Conservation (phyloP, 768 basidiomycete species). For the Rubroboletus satanas region DNA sequence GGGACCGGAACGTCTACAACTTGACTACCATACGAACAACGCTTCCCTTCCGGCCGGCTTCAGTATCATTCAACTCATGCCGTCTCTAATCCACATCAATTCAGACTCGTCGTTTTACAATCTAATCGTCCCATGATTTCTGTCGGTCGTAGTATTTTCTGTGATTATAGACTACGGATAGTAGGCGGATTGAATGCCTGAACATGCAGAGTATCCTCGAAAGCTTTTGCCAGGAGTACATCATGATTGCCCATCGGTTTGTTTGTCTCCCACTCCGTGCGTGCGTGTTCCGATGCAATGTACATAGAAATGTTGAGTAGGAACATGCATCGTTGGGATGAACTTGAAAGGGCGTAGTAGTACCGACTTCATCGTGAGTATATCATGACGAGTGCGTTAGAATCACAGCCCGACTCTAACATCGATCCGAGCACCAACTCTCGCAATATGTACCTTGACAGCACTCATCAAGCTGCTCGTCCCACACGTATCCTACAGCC, state of each 20-base stretch:
- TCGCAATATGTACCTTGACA: background rate
- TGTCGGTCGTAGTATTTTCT: too few relatives aligned
- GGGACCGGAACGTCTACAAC: background rate
- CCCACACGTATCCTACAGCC: constrained; percentile 9
- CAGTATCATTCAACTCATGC: background rate
- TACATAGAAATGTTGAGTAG: background rate
- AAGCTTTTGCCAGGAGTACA: background rate
- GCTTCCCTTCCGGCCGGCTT: background rate
- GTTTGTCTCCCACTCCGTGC: background rate
- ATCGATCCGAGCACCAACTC: constrained; percentile 5
- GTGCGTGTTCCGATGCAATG: background rate
- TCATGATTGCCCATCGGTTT: background rate
- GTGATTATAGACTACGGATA: too few relatives aligned
- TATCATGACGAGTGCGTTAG: too few relatives aligned
- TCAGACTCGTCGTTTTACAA: background rate
- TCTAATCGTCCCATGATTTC: background rate
- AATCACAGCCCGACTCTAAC: background rate
- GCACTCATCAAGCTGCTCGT: constrained; percentile 9
- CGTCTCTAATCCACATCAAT: background rate
- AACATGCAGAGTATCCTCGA: background rate
- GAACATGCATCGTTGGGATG: too few relatives aligned
- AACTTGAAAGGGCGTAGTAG: too few relatives aligned
- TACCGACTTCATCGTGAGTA: too few relatives aligned
- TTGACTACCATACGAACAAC: background rate
- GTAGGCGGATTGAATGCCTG: too few relatives aligned